Conservation (phyloP, 192 early-diverging fungal genomes). For the Gaertneriomyces semiglobifer region DNA sequence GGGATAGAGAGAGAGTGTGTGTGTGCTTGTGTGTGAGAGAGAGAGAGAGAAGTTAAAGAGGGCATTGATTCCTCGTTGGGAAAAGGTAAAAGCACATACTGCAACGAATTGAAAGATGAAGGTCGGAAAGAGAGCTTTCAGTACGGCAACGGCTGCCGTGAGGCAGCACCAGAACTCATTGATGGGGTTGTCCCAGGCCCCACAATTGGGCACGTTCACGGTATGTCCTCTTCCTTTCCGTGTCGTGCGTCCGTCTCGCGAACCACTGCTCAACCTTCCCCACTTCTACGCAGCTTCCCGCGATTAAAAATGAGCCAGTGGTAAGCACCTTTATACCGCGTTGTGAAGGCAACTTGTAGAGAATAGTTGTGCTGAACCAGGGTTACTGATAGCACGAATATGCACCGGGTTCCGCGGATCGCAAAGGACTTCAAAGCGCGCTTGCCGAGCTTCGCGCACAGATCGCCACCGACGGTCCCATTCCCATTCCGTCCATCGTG, state of each 20-base stretch:
- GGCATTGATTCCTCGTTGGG: too few species aligned
- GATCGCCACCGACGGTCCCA: conserved; percentile 47
- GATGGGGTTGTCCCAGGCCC: conserved; percentile 2
- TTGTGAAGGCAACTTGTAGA: neutral
- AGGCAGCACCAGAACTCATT: too few species aligned
- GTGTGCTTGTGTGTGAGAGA: too few species aligned
- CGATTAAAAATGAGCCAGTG: conserved; percentile 25
- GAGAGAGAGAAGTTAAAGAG: too few species aligned
- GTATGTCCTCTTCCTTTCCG: neutral
- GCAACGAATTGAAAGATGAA: too few species aligned
- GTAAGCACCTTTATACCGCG: conserved; percentile 2
- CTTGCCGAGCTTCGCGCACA: conserved; percentile 66
- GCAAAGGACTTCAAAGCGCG: conserved; percentile 70
- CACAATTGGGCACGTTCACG: conserved; percentile 25
- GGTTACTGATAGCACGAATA: conserved; percentile 54
- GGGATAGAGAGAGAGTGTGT: too few species aligned
- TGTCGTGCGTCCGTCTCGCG: neutral
- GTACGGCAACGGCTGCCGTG: too few species aligned
- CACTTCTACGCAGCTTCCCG: conserved; percentile 8
- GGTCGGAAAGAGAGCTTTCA: too few species aligned
- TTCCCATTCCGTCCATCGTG: conserved; percentile 78
- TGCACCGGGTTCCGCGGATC: conserved; percentile 69
- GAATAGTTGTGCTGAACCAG: neutral
- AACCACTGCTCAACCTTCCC: neutral
- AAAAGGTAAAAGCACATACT: too few species aligned